These are phyloP conservation scores for Triticum urartu DNA, from an alignment of 176 grass and related monocot genomes.

Conservation along the genomic window DNA sequence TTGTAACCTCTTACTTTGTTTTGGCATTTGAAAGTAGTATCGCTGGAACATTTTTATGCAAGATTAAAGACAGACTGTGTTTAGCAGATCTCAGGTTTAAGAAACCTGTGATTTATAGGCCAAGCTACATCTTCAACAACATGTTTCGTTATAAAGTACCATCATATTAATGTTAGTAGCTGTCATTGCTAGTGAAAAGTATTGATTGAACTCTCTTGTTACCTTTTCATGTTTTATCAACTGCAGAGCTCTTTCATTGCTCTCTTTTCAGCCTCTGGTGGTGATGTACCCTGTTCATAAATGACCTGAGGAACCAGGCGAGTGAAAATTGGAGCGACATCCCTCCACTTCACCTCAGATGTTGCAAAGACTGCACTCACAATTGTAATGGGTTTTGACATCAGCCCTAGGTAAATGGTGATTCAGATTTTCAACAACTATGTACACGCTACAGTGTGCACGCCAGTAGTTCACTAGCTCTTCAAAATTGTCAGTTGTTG, in stretches of 20 bases:
- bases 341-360: conserved; percentile 59
- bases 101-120: conserved; percentile 66
- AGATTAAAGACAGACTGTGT: conserved; percentile 47
- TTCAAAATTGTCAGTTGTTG: not conserved
- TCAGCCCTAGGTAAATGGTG: conserved; percentile 73
- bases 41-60: conserved; percentile 54
- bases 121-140: conserved; percentile 40
- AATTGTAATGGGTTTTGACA: conserved; percentile 58
- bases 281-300: conserved; percentile 57
- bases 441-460: not conserved
- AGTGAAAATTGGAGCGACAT: conserved; percentile 63
- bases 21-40: conserved; percentile 39
- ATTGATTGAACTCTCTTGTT: conserved; percentile 24
- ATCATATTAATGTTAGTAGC: conserved; percentile 33
- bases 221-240: conserved; percentile 14
- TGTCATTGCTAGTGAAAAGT: not conserved
- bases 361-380: conserved; percentile 38
- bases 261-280: conserved; percentile 40
- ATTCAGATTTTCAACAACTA: conserved; percentile 35
- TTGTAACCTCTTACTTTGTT: conserved; percentile 47
- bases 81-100: conserved; percentile 64
- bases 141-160: conserved; percentile 7
- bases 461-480: not conserved
- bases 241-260: conserved; percentile 32
- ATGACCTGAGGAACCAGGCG: conserved; percentile 58